These are phyloP conservation scores for Rhodomyrtus psidioides DNA, from an alignment of 441 rosid species.

Conservation along the genomic window DNA sequence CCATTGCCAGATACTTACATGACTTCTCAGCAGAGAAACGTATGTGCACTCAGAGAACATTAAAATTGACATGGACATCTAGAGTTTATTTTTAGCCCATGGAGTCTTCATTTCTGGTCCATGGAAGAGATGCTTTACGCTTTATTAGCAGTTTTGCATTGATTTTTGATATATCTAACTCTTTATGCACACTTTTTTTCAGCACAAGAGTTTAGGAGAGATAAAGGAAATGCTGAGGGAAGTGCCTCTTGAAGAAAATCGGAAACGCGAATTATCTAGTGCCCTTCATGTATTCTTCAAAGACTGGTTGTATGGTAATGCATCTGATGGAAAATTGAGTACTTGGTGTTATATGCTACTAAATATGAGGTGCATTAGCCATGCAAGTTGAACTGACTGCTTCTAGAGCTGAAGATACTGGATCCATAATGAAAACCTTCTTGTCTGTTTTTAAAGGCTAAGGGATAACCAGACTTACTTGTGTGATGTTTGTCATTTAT, in stretches of 20 bases:
- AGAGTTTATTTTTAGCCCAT: background rate
- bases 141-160: background rate
- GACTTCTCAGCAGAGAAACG: constrained; percentile 80
- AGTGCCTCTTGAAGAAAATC: constrained; percentile 73
- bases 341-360: background rate
- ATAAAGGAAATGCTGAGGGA: constrained; percentile 66
- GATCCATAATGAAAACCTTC: background rate
- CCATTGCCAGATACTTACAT: constrained; percentile 64
- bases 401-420: background rate
- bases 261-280: constrained; percentile 70
- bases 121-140: constrained; percentile 1
- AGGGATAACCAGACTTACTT: background rate
- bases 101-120: constrained; percentile 4
- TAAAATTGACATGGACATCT: background rate
- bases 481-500: background rate
- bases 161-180: background rate
- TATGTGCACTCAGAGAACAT: constrained; percentile 16
- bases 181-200: constrained; percentile 6
- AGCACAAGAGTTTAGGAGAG: constrained; percentile 79
- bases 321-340: background rate
- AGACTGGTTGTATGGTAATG: constrained; percentile 95
- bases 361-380: background rate
- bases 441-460: background rate
- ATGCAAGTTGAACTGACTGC: background rate
- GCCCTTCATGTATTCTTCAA: constrained; percentile 92